phyloP scores from a whole-genome alignment of 768 basidiomycete species.

The Lentinula lateritia region DNA sequence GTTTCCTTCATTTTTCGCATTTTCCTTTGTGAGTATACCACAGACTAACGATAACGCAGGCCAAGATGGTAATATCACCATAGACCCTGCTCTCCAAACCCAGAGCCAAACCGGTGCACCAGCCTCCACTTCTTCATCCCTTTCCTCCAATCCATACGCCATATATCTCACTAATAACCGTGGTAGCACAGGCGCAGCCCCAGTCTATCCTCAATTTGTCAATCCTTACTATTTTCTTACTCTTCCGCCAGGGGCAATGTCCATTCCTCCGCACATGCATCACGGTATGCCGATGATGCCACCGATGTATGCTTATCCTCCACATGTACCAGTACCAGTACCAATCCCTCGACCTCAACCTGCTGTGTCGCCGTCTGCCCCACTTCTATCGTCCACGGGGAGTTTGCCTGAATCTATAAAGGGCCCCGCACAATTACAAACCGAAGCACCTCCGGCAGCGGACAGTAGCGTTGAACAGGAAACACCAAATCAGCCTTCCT shows the following conservation, averaged over 20 bases:
- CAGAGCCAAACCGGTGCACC: neutral
- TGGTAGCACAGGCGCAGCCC: slow-evolving; percentile 23
- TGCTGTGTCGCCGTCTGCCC: neutral
- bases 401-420: slow-evolving; percentile 16
- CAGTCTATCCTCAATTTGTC: slow-evolving; percentile 38
- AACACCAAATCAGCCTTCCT: slow-evolving; percentile 13
- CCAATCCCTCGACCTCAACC: slow-evolving; percentile 28
- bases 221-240: neutral
- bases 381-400: neutral
- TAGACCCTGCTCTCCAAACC: neutral
- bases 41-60: neutral
- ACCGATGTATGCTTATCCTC: neutral
- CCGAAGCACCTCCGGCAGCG: slow-evolving; percentile 5
- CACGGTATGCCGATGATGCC: slow-evolving; percentile 5
- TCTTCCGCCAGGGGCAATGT: neutral
- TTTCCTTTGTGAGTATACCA: neutral
- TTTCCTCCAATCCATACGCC: slow-evolving; percentile 13
- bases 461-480: slow-evolving; percentile 13
- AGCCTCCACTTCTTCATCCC: slow-evolving; percentile 14
- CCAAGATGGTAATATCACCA: neutral
- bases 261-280: neutral
- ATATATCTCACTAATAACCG: slow-evolving; percentile 7
- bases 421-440: slow-evolving; percentile 24
- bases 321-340: neutral
- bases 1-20: neutral